Percentiles rank a stretch among this genome's conserved stretches.
phyloP scores from a whole-genome alignment of 169 alveolate genomes.

The Plasmodium ovale region DNA sequence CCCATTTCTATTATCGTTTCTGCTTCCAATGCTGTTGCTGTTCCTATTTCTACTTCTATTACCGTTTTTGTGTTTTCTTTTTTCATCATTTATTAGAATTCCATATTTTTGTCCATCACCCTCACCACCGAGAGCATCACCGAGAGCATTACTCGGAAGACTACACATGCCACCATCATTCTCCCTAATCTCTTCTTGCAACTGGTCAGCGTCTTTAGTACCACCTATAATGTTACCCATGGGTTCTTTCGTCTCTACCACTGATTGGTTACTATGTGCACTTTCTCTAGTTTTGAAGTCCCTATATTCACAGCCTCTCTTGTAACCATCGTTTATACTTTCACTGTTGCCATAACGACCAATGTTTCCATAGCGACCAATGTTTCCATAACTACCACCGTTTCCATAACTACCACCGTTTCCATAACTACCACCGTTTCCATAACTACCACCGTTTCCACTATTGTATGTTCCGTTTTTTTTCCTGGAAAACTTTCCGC shows the following conservation, averaged over 20 bases:
- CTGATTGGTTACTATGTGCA: not conserved
- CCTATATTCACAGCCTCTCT: not conserved
- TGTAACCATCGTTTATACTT: not conserved
- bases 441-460: not conserved
- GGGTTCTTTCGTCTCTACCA: not conserved
- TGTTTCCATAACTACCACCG: not conserved
- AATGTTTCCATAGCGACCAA: no score
- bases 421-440: not conserved
- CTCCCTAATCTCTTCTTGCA: not conserved
- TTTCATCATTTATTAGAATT: not conserved
- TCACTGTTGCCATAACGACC: no score
- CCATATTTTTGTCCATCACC: not conserved
- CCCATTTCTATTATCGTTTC: not conserved
- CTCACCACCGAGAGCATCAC: not conserved
- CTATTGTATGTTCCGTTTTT: not conserved
- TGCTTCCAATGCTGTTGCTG: no score
- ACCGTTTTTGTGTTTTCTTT: no score
- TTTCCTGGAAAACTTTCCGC: not conserved
- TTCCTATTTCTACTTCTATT: no score
- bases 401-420: not conserved
- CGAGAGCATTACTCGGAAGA: no score
- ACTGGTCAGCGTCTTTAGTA: not conserved
- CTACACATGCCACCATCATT: not conserved
- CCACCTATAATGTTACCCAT: not conserved
- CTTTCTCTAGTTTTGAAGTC: not conserved